phyloP scores from a whole-genome alignment of 179 eudicot species.

The Amaranthus tricolor region DNA sequence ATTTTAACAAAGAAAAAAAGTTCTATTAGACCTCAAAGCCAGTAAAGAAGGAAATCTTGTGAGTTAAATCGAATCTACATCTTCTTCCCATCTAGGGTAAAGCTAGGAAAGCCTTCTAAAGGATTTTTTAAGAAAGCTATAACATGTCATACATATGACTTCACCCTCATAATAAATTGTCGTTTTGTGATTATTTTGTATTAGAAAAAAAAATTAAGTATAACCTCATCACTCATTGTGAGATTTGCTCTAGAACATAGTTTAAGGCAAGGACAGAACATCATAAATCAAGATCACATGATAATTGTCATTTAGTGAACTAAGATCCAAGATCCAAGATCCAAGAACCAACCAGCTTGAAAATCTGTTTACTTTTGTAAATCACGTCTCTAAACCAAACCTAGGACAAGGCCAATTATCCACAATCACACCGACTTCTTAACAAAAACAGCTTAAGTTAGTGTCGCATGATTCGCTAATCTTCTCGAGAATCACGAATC shows the following conservation, averaged over 20 bases:
- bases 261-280: not conserved
- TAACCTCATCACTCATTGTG: not conserved
- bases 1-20: no score
- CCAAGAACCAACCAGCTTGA: not conserved
- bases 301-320: not conserved
- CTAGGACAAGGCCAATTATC: not conserved
- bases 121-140: not conserved
- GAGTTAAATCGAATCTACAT: not conserved
- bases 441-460: not conserved
- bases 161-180: not conserved
- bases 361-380: not conserved
- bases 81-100: not conserved
- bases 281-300: not conserved
- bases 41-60: not conserved
- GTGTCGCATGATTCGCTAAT: no score
- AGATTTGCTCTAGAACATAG: not conserved
- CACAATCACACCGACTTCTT: not conserved
- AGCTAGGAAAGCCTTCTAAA: not conserved
- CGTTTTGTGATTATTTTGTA: not conserved
- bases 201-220: no score
- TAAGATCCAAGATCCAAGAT: not conserved
- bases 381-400: not conserved
- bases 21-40: not conserved
- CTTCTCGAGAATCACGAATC: no score
- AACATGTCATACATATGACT: not conserved